Conservation (phyloP, 805 yeast genomes). For the Candida insectorum region DNA sequence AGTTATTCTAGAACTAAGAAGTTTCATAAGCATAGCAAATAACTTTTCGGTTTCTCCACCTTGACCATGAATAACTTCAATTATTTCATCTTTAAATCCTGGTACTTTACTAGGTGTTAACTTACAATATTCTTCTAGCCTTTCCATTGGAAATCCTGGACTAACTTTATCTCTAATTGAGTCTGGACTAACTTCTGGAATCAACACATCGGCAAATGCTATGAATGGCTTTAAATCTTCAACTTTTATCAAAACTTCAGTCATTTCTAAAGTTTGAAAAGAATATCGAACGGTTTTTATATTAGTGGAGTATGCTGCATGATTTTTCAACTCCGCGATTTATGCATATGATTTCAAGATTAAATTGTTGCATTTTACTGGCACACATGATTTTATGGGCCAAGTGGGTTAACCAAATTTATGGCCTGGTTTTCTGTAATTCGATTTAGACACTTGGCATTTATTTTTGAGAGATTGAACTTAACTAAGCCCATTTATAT, state of each 20-base stretch:
- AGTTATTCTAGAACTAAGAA: slow-evolving; percentile 27
- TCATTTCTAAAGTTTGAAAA: no score
- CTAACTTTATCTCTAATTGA: slow-evolving; percentile 21
- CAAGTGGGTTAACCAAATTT: no score
- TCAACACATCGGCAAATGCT: slow-evolving; percentile 30
- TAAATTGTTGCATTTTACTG: no score
- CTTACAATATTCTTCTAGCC: slow-evolving; percentile 26
- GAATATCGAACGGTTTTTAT: no score
- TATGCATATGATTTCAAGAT: no score
- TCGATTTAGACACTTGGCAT: no score
- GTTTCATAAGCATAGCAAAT: slow-evolving; percentile 22
- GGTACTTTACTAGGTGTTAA: slow-evolving; percentile 30
- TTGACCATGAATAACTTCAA: slow-evolving; percentile 12
- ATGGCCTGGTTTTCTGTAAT: no score
- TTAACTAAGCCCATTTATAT: no score
- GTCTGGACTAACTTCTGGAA: slow-evolving; percentile 30
- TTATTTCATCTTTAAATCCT: slow-evolving; percentile 17
- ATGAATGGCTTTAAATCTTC: slow-evolving; percentile 26
- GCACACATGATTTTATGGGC: no score
- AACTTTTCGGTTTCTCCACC: slow-evolving; percentile 15
- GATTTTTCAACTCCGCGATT: no score
- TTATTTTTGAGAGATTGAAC: no score
- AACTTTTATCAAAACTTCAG: slow-evolving; percentile 12
- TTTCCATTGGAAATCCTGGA: slow-evolving; percentile 22
- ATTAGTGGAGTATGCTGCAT: no score